Evolutionary conservation across 495 filamentous ascomycete genomes (phyloP).

Genomic region (Chlorociboria aeruginascens): DNA sequence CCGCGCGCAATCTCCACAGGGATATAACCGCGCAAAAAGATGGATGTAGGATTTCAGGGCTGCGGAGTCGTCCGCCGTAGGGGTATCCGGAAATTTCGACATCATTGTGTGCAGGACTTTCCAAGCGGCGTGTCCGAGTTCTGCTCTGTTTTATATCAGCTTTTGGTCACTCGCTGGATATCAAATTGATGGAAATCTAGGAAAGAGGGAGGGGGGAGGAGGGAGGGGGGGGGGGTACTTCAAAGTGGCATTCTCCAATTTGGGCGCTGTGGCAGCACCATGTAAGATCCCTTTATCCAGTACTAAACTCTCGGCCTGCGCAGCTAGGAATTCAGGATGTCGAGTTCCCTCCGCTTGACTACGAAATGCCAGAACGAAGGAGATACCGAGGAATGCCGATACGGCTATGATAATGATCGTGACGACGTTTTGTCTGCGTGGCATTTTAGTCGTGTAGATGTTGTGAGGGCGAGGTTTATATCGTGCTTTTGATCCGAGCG

Average conservation of each 20-base stretch:
- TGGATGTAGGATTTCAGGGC: constrained; percentile 78
- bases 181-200: constrained; percentile 4
- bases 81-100: constrained; percentile 81
- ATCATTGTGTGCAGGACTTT: constrained; percentile 93
- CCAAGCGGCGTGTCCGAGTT: constrained; percentile 82
- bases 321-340: constrained; percentile 15
- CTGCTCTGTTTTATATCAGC: constrained; percentile 42
- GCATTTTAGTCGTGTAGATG: constrained; percentile 20
- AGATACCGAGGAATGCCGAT: constrained; percentile 25
- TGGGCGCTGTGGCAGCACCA: constrained; percentile 76
- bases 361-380: constrained; percentile 24
- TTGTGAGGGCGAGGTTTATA: too few species aligned
- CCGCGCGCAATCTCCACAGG: constrained; percentile 85
- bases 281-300: constrained; percentile 34
- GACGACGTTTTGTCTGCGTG: constrained; percentile 31
- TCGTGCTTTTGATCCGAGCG: too few species aligned
- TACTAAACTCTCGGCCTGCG: constrained; percentile 22
- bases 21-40: constrained; percentile 86
- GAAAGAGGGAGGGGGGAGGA: background rate
- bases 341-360: constrained; percentile 7
- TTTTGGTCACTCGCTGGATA: background rate
- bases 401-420: constrained; percentile 24
- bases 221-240: constrained; percentile 50
- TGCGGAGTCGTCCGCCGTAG: constrained; percentile 68
- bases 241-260: constrained; percentile 81